A percentile compares a stretch with the other conserved stretches of the same genome.
These are phyloP conservation scores for Pichia exigua DNA, from an alignment of 805 yeast genomes.

Conservation along the genomic window DNA sequence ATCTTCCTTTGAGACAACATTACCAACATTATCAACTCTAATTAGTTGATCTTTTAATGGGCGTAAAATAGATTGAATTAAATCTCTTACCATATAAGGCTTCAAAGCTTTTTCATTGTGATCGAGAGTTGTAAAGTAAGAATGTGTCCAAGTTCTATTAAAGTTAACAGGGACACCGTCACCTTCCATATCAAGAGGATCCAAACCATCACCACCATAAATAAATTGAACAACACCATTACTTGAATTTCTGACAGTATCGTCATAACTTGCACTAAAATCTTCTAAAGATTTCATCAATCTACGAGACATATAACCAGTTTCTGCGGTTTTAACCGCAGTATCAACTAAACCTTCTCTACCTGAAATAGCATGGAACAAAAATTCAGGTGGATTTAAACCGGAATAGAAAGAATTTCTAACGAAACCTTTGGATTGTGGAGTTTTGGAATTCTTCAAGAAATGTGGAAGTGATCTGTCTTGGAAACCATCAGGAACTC, in stretches of 20 bases:
- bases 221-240: constrained; percentile 96
- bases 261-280: constrained; percentile 85
- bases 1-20: constrained; percentile 36
- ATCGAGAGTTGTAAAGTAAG: constrained; percentile 63
- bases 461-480: constrained; percentile 97
- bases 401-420: constrained; percentile 94
- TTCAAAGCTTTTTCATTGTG: constrained; percentile 45
- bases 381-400: constrained; percentile 83
- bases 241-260: constrained; percentile 89
- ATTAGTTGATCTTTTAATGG: constrained; percentile 56
- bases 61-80: constrained; percentile 45
- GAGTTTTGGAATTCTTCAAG: constrained; percentile 90
- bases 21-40: constrained; percentile 70
- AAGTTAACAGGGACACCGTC: constrained; percentile 96
- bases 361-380: constrained; percentile 97
- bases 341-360: constrained; percentile 99
- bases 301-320: constrained; percentile 85
- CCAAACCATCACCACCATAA: constrained; percentile 98
- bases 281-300: constrained; percentile 97
- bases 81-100: constrained; percentile 60
- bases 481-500: constrained; percentile 99
- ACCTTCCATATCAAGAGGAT: constrained; percentile 98
- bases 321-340: constrained; percentile 96
- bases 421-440: constrained; percentile 96
- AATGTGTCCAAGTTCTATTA: constrained; percentile 90